Evolutionary conservation across 768 basidiomycete species (phyloP).

Genomic region (Ramaria sp.): DNA sequence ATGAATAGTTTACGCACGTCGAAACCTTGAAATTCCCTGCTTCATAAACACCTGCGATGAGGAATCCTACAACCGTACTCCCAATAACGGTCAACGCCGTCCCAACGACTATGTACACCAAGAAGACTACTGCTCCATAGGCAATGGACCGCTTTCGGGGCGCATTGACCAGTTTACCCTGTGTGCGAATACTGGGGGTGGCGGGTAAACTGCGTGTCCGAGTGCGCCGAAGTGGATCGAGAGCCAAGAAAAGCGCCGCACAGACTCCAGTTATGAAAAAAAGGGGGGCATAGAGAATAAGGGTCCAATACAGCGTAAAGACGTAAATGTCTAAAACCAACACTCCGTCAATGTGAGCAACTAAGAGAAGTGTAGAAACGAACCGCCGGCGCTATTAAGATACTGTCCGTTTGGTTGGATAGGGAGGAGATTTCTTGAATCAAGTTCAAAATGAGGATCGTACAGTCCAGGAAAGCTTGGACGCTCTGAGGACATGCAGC

Average conservation of each 20-base stretch:
- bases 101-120: constrained; percentile 1
- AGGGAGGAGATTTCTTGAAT: neutral
- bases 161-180: neutral
- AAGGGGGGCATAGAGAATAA: constrained; percentile 6
- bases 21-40: constrained; percentile 6
- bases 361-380: neutral
- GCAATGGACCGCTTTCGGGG: neutral
- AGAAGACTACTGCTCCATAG: neutral
- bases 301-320: constrained; percentile 9
- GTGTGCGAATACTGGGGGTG: neutral
- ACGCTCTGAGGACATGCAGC: neutral
- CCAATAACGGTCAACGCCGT: neutral
- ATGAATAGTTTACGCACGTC: neutral
- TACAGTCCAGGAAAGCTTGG: constrained; percentile 8
- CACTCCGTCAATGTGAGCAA: neutral
- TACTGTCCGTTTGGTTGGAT: neutral
- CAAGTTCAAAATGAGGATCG: constrained; percentile 1
- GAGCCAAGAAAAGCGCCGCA: neutral
- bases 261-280: constrained; percentile 3
- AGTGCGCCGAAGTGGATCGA: neutral
- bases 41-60: constrained; percentile 7
- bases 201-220: neutral
- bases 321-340: neutral
- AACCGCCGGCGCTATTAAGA: constrained; percentile 3
- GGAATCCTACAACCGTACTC: constrained; percentile 4